These are phyloP conservation scores for Lathyrus sativus DNA, from an alignment of 306 rosid species.

Conservation along the genomic window DNA sequence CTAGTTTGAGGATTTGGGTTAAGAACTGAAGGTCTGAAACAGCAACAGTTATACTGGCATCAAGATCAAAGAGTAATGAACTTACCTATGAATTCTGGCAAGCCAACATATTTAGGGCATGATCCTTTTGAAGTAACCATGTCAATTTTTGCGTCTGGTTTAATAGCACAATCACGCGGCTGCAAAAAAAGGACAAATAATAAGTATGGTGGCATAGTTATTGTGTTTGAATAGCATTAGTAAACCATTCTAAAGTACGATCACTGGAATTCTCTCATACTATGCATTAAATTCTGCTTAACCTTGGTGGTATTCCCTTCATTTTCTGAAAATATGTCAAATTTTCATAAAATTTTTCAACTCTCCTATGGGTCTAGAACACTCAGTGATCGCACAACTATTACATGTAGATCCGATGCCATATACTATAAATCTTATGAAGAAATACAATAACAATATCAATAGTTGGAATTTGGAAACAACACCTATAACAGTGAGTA, in stretches of 20 bases:
- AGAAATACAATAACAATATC: slow-evolving; percentile 17
- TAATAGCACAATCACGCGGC: slow-evolving; percentile 78
- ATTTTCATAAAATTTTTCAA: neutral
- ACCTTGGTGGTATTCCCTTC: slow-evolving; percentile 7
- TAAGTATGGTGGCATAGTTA: slow-evolving; percentile 6
- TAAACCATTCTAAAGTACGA: slow-evolving; percentile 1
- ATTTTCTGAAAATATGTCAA: slow-evolving; percentile 4
- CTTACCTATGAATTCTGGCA: slow-evolving; percentile 68
- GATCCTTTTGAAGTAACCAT: slow-evolving; percentile 54
- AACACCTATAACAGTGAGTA: slow-evolving; percentile 4
- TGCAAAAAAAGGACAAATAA: slow-evolving; percentile 41
- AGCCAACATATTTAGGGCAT: slow-evolving; percentile 75
- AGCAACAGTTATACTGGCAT: slow-evolving; percentile 18
- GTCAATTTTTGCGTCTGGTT: slow-evolving; percentile 45
- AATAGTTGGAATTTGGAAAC: slow-evolving; percentile 32
- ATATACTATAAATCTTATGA: slow-evolving; percentile 25
- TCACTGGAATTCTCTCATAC: slow-evolving; percentile 12
- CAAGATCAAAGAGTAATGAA: slow-evolving; percentile 28
- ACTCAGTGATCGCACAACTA: slow-evolving; percentile 15
- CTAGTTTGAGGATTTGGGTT: slow-evolving; percentile 5
- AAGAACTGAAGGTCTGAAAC: slow-evolving; percentile 21
- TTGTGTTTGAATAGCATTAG: slow-evolving; percentile 29
- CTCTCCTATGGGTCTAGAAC: slow-evolving; percentile 10
- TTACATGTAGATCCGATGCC: slow-evolving; percentile 3
- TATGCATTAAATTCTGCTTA: slow-evolving; percentile 18